Evolutionary conservation across 2,329 filamentous ascomycete species (phyloP).

Genomic region (Fusarium sp.): DNA sequence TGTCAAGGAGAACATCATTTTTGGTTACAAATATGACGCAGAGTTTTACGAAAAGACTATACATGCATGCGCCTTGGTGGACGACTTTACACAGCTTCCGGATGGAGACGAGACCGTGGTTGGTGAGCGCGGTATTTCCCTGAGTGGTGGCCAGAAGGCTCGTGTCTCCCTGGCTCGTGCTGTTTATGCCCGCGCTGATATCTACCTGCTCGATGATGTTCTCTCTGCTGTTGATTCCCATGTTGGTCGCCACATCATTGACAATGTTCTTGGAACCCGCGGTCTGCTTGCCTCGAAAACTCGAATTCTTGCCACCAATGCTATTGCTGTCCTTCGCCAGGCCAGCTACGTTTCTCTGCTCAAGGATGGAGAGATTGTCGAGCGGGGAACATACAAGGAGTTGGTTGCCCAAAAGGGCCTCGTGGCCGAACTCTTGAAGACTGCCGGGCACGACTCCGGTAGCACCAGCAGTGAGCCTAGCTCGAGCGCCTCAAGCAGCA

Average conservation of each 20-base stretch:
- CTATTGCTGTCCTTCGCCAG: slow-evolving; percentile 90
- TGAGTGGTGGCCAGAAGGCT: slow-evolving; percentile 97
- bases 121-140: slow-evolving; percentile 94
- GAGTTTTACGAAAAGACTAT: slow-evolving; percentile 95
- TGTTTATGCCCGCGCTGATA: slow-evolving; percentile 96
- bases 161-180: slow-evolving; percentile 92
- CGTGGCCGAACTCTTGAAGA: slow-evolving; percentile 86
- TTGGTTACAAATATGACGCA: slow-evolving; percentile 94
- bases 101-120: slow-evolving; percentile 98
- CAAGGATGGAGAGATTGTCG: slow-evolving; percentile 85
- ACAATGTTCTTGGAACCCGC: slow-evolving; percentile 89
- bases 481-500: slow-evolving; percentile 64
- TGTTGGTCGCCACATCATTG: slow-evolving; percentile 93
- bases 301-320: slow-evolving; percentile 93
- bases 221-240: slow-evolving; percentile 98
- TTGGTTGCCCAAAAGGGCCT: slow-evolving; percentile 95
- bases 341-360: slow-evolving; percentile 91
- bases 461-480: slow-evolving; percentile 57
- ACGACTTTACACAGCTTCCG: slow-evolving; percentile 92
- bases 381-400: slow-evolving; percentile 91
- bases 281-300: slow-evolving; percentile 90
- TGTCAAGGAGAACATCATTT: slow-evolving; percentile 96
- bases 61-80: slow-evolving; percentile 88
- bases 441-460: slow-evolving; percentile 74
- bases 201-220: slow-evolving; percentile 94